A percentile compares a stretch with the other conserved stretches of the same genome.
phyloP scores from a whole-genome alignment of 2,329 filamentous ascomycete species.

The Rutstroemia sp. region DNA sequence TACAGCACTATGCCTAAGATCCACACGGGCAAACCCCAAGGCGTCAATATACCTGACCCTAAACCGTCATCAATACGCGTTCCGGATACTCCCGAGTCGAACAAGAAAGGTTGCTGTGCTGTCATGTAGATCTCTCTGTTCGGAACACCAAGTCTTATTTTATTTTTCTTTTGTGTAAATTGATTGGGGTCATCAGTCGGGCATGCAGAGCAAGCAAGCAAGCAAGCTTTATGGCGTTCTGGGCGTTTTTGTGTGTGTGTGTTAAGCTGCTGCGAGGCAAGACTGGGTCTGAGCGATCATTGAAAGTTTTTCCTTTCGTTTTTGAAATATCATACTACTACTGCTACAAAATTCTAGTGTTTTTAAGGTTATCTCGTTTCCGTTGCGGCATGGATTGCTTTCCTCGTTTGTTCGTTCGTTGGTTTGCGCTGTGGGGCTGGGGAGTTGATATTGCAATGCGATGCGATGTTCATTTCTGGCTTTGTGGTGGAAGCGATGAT shows the following conservation, averaged over 20 bases:
- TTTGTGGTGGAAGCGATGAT: background rate
- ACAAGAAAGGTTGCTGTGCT: constrained; percentile 42
- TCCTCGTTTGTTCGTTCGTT: background rate
- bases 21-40: constrained; percentile 33
- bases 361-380: background rate
- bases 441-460: too few species aligned
- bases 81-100: constrained; percentile 46
- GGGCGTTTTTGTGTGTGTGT: background rate
- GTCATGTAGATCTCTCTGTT: constrained; percentile 35
- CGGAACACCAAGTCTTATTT: background rate
- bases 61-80: constrained; percentile 39
- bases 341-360: background rate
- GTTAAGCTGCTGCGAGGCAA: background rate
- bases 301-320: background rate
- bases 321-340: background rate
- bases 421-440: too few species aligned
- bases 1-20: constrained; percentile 43
- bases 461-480: background rate
- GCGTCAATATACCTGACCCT: constrained; percentile 20
- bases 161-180: constrained; percentile 2
- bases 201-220: constrained; percentile 1
- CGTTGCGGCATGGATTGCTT: background rate
- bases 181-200: background rate
- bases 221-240: background rate
- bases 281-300: constrained; percentile 4